These are phyloP conservation scores for Earliella scabrosa DNA, from an alignment of 1,284 basidiomycete genomes.

Conservation along the genomic window DNA sequence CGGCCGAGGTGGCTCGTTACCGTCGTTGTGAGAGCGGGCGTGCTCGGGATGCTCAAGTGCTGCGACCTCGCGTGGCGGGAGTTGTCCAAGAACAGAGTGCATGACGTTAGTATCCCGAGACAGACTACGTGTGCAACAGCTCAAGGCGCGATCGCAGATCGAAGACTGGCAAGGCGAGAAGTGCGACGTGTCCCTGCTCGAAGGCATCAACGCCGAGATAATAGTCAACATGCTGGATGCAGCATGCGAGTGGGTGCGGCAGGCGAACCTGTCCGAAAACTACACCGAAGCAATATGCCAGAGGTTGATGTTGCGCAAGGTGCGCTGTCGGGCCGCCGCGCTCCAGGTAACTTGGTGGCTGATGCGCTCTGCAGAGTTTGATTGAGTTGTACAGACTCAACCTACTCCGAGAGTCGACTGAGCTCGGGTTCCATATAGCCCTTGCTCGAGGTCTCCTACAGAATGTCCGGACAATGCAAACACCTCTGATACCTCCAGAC, in stretches of 20 bases:
- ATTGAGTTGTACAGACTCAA: slow-evolving; percentile 56
- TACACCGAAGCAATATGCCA: slow-evolving; percentile 46
- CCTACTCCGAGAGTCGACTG: slow-evolving; percentile 39
- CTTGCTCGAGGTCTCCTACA: slow-evolving; percentile 48
- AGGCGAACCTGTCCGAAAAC: slow-evolving; percentile 33
- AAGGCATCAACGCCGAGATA: slow-evolving; percentile 64
- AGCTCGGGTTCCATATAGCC: slow-evolving; percentile 42
- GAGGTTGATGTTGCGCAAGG: slow-evolving; percentile 63
- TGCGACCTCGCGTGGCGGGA: slow-evolving; percentile 86
- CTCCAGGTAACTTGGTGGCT: not conserved
- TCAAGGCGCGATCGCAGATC: slow-evolving; percentile 47
- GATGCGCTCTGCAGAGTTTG: slow-evolving; percentile 39
- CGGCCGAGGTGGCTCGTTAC: slow-evolving; percentile 66
- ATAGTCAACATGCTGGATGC: slow-evolving; percentile 66
- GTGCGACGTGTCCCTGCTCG: slow-evolving; percentile 79
- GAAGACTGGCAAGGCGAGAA: slow-evolving; percentile 92
- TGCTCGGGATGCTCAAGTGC: slow-evolving; percentile 81
- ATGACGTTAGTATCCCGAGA: slow-evolving; percentile 64
- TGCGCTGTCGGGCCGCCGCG: slow-evolving; percentile 23
- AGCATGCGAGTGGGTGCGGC: slow-evolving; percentile 51
- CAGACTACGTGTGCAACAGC: slow-evolving; percentile 2
- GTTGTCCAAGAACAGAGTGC: slow-evolving; percentile 69
- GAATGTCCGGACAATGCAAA: slow-evolving; percentile 42
- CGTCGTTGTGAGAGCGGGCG: slow-evolving; percentile 70
- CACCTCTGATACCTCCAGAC: slow-evolving; percentile 42